Conservation (phyloP, 768 basidiomycete genomes). For the Naematelia aurantialba region DNA sequence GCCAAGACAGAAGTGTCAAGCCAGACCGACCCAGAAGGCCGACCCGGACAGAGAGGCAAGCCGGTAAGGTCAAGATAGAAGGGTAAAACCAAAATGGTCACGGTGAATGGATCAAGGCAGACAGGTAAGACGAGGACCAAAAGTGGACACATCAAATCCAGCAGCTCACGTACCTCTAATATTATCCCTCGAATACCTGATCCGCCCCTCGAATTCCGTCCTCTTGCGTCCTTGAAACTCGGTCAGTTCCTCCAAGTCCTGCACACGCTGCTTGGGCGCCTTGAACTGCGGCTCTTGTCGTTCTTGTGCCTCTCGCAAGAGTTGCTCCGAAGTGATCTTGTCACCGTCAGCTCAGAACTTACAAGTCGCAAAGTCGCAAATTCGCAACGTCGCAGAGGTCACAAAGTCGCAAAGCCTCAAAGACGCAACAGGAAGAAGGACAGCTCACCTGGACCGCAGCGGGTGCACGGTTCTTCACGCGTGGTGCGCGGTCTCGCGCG, state of each 20-base stretch:
- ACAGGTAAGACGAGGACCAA: no score
- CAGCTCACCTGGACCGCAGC: constrained; percentile 78
- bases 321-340: constrained; percentile 99
- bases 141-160: no score
- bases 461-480: constrained; percentile 90
- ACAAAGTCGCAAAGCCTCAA: not conserved
- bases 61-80: no score
- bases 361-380: not conserved
- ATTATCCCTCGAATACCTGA: constrained; percentile 51
- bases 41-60: no score
- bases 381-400: not conserved
- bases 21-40: no score
- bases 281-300: constrained; percentile 87
- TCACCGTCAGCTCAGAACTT: constrained; percentile 2
- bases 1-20: no score
- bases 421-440: not conserved
- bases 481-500: constrained; percentile 46
- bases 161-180: constrained; percentile 44
- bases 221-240: constrained; percentile 82
- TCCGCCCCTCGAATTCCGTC: constrained; percentile 80
- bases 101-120: no score
- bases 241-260: constrained; percentile 81
- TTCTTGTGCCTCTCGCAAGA: constrained; percentile 97
- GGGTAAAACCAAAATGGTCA: no score
- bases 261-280: constrained; percentile 90